A percentile compares a stretch with the other conserved stretches of the same genome.
Evolutionary conservation across 1,139 yeast genomes (phyloP).

Genomic region (Candida sanyaensis): DNA sequence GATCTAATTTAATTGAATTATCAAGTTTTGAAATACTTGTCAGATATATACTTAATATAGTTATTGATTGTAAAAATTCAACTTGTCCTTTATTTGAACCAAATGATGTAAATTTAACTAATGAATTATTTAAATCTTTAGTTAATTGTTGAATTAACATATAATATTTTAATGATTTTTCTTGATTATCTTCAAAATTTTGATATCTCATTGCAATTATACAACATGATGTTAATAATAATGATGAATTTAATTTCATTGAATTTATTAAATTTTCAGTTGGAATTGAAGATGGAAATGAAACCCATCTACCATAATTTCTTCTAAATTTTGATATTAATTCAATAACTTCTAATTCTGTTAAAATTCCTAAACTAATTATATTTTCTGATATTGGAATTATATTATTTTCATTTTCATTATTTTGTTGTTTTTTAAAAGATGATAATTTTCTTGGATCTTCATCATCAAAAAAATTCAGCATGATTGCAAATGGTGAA

Average conservation of each 20-base stretch:
- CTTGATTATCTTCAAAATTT: slow-evolving; percentile 5
- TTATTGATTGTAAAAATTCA: slow-evolving; percentile 68
- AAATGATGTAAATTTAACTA: slow-evolving; percentile 26
- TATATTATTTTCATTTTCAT: neutral
- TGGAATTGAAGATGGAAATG: slow-evolving; percentile 59
- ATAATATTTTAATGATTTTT: slow-evolving; percentile 23
- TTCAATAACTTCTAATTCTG: slow-evolving; percentile 48
- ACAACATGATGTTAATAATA: slow-evolving; percentile 68
- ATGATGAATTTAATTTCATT: slow-evolving; percentile 56
- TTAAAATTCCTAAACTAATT: slow-evolving; percentile 50
- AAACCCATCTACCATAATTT: slow-evolving; percentile 77
- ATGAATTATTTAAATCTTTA: slow-evolving; percentile 46
- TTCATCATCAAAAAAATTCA: slow-evolving; percentile 24
- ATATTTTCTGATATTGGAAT: slow-evolving; percentile 28
- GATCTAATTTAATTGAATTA: slow-evolving; percentile 41
- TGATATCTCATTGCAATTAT: slow-evolving; percentile 55
- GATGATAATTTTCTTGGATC: slow-evolving; percentile 15
- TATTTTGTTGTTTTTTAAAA: slow-evolving; percentile 10
- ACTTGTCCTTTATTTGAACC: slow-evolving; percentile 34
- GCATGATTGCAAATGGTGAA: slow-evolving; percentile 53
- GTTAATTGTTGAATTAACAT: slow-evolving; percentile 30
- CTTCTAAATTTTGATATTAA: slow-evolving; percentile 61
- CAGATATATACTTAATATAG: slow-evolving; percentile 62
- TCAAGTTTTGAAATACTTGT: slow-evolving; percentile 56
- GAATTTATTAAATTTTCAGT: slow-evolving; percentile 54